Conservation (phyloP, 345 rosid species). For the Acer negundo region DNA sequence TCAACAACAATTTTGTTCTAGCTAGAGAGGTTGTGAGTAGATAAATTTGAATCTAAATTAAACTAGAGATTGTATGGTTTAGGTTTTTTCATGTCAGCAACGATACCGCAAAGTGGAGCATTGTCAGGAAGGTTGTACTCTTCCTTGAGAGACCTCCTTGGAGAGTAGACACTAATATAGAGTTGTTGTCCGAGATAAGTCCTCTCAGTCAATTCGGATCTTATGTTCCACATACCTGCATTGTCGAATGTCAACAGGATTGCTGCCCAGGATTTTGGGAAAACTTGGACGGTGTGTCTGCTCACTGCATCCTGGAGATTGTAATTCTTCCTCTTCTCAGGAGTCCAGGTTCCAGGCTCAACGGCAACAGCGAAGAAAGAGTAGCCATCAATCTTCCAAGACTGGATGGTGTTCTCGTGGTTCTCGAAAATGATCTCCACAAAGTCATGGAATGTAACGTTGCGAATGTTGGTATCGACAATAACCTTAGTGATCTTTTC, state of each 20-base stretch:
- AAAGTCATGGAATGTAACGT: constrained; percentile 67
- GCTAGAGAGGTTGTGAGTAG: not conserved
- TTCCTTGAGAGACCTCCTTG: constrained; percentile 71
- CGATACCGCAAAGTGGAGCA: constrained; percentile 56
- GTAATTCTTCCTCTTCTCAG: constrained; percentile 76
- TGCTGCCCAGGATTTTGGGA: constrained; percentile 88
- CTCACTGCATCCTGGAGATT: constrained; percentile 83
- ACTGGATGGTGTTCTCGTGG: constrained; percentile 65
- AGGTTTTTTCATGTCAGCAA: constrained; percentile 63
- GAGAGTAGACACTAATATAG: constrained; percentile 66
- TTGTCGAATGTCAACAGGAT: constrained; percentile 83
- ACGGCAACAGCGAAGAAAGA: constrained; percentile 77
- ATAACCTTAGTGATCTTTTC: constrained; percentile 21
- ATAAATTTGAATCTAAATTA: too few species aligned
- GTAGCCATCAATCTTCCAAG: constrained; percentile 67
- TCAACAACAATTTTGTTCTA: not conserved
- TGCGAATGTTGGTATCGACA: constrained; percentile 49
- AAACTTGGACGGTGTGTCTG: constrained; percentile 85
- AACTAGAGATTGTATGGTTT: constrained; percentile 40
- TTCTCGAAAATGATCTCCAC: constrained; percentile 81
- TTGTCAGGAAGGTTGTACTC: constrained; percentile 80
- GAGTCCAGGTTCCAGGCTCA: constrained; percentile 78
- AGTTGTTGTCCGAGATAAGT: constrained; percentile 76
- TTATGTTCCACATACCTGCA: constrained; percentile 93
- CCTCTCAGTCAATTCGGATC: constrained; percentile 70